phyloP scores from a whole-genome alignment of 2,329 filamentous ascomycete genomes.

The Lachnellula cervina region DNA sequence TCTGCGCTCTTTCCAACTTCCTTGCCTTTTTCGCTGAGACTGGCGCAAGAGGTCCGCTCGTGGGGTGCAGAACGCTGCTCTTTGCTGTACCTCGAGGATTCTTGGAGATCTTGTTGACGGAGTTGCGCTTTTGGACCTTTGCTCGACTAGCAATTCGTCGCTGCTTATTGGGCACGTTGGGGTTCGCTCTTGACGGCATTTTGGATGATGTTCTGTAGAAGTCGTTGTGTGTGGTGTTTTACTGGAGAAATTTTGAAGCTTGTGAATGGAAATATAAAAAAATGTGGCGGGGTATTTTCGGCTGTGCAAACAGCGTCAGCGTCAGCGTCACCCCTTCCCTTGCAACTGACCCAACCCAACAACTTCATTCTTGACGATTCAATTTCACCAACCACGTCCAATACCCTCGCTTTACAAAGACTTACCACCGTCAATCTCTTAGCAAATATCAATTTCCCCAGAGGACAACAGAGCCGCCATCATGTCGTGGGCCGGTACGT shows the following conservation, averaged over 20 bases:
- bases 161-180: conserved; percentile 32
- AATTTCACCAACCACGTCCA: neutral
- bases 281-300: too few relatives aligned
- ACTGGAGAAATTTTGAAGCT: neutral
- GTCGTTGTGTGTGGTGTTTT: neutral
- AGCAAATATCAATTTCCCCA: neutral
- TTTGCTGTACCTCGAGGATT: conserved; percentile 28
- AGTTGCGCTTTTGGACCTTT: conserved; percentile 30
- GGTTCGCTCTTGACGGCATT: conserved; percentile 33
- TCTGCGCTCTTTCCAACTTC: conserved; percentile 30
- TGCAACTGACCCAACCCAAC: neutral
- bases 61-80: conserved; percentile 29
- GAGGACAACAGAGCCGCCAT: conserved; percentile 21
- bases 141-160: conserved; percentile 26
- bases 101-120: conserved; percentile 26
- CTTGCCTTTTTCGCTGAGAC: conserved; percentile 32
- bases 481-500: conserved; percentile 47
- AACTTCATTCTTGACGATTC: neutral
- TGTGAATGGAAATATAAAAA: too few relatives aligned
- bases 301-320: neutral
- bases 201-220: conserved; percentile 6
- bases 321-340: neutral
- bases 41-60: conserved; percentile 29
- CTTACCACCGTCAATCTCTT: neutral
- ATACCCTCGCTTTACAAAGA: neutral